Conservation (phyloP, 805 yeast species). For the Tetrapisispora arboricola region DNA sequence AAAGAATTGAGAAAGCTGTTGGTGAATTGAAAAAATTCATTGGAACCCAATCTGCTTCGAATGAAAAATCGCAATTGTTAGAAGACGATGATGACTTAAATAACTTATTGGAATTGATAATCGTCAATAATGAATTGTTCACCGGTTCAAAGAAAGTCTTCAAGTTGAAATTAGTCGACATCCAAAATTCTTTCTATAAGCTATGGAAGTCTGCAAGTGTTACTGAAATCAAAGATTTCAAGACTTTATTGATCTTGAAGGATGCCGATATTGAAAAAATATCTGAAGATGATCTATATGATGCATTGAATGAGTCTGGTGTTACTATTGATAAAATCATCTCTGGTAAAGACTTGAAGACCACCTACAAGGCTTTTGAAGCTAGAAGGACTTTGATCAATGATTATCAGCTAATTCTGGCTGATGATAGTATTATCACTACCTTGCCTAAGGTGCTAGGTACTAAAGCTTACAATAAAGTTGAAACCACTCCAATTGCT, state of each 20-base stretch:
- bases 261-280: constrained; percentile 31
- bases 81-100: constrained; percentile 37
- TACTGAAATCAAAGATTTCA: constrained; percentile 29
- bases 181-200: constrained; percentile 27
- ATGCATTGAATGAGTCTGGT: constrained; percentile 44
- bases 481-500: constrained; percentile 59
- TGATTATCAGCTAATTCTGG: constrained; percentile 66
- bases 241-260: constrained; percentile 29
- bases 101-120: constrained; percentile 44
- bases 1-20: constrained; percentile 41
- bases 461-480: constrained; percentile 67
- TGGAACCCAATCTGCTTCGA: constrained; percentile 10
- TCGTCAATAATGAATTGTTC: constrained; percentile 57
- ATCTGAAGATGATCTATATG: constrained; percentile 46
- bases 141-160: constrained; percentile 42
- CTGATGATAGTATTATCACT: constrained; percentile 74
- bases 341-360: constrained; percentile 65
- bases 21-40: constrained; percentile 51
- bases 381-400: constrained; percentile 64
- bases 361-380: constrained; percentile 81
- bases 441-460: constrained; percentile 78
- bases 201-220: constrained; percentile 24
- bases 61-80: constrained; percentile 34
- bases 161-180: constrained; percentile 42
- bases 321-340: constrained; percentile 40